phyloP scores from a whole-genome alignment of 2,329 filamentous ascomycete genomes.

The Leptosphaerulina australis region DNA sequence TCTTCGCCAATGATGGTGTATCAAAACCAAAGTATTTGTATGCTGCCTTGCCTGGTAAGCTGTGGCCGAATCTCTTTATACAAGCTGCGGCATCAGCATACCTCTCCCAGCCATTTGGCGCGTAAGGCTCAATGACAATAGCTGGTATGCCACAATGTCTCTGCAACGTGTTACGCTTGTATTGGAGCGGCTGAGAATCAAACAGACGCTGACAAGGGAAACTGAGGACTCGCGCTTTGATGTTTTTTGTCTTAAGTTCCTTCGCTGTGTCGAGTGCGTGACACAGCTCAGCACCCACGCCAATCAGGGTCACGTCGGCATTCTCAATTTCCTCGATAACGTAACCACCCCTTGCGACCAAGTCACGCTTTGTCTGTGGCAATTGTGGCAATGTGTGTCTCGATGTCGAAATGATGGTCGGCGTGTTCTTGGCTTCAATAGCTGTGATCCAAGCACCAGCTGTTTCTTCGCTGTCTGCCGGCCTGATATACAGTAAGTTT shows the following conservation, averaged over 20 bases:
- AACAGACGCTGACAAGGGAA: slow-evolving; percentile 60
- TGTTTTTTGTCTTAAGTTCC: slow-evolving; percentile 47
- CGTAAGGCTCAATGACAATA: slow-evolving; percentile 67
- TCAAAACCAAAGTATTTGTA: slow-evolving; percentile 65
- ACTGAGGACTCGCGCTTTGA: slow-evolving; percentile 56
- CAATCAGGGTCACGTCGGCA: slow-evolving; percentile 58
- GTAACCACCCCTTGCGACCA: slow-evolving; percentile 55
- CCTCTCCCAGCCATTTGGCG: slow-evolving; percentile 64
- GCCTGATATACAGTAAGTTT: slow-evolving; percentile 65
- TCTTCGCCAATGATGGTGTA: slow-evolving; percentile 51
- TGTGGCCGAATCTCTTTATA: slow-evolving; percentile 63
- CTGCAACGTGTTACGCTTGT: slow-evolving; percentile 55
- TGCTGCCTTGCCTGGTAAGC: slow-evolving; percentile 59
- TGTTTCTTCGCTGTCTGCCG: slow-evolving; percentile 64
- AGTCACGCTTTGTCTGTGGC: slow-evolving; percentile 49
- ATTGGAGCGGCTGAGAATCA: slow-evolving; percentile 54
- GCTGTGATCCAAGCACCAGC: slow-evolving; percentile 61
- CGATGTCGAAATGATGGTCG: slow-evolving; percentile 58
- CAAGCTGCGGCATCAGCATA: slow-evolving; percentile 64
- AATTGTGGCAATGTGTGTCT: slow-evolving; percentile 54
- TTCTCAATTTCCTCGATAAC: slow-evolving; percentile 53
- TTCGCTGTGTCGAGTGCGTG: slow-evolving; percentile 54
- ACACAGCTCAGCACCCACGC: slow-evolving; percentile 58
- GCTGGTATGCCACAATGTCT: slow-evolving; percentile 51
- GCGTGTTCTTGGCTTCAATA: slow-evolving; percentile 51